Base-by-base conservation (phyloP, 768 basidiomycete species). In the Tricholomella constricta region DNA sequence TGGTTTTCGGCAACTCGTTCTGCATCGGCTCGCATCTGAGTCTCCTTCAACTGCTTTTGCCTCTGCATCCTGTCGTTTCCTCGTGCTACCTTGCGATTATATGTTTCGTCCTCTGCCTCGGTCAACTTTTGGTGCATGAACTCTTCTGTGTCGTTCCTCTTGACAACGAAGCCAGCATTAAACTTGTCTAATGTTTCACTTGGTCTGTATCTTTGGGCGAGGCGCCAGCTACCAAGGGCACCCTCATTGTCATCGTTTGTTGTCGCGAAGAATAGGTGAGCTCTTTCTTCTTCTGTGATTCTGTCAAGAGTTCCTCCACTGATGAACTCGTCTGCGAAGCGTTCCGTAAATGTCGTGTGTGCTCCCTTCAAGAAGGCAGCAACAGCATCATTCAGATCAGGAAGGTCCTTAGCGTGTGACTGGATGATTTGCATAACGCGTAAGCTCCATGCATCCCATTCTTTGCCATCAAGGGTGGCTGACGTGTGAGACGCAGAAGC, bases 191-290 rank as follows among this genome's bases (percentile, higher is more conserved):
- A 36, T 2, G 48, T 52, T 43, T 48, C 42, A 11, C 23, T 22
- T 17, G 60, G 60, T 23, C 22, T 45, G 17, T 46, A 35, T 27
- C 57, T 35, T 1, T 54, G 25, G 8, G 41, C 47, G 2, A 36
- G 11, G 2, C 61, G 55, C 14, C 52, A 51, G 10, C 48, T 45
- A 3, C 66, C 65, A 6, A 69, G 48, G 1, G 59, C 56, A 12
- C 63, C 63, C 35, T 65, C 66, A 48, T 64, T 64, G 3, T 23
- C 26, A 41, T 64, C 60, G 43, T 65, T 67, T n/a, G 65, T 65
- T 3, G 61, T 36, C 15, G 1, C 48, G 29, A 11, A 63, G 26
- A 1, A n/a, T 31, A 15, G 22, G 2, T 15, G 61, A 45, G 12
- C 50, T 20, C 7, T 23, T 20, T n/a, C n/a, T n/a, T n/a, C n/a